These are phyloP conservation scores for Nicotiana undulata DNA, from an alignment of 257 asterid species.

Conservation along the genomic window DNA sequence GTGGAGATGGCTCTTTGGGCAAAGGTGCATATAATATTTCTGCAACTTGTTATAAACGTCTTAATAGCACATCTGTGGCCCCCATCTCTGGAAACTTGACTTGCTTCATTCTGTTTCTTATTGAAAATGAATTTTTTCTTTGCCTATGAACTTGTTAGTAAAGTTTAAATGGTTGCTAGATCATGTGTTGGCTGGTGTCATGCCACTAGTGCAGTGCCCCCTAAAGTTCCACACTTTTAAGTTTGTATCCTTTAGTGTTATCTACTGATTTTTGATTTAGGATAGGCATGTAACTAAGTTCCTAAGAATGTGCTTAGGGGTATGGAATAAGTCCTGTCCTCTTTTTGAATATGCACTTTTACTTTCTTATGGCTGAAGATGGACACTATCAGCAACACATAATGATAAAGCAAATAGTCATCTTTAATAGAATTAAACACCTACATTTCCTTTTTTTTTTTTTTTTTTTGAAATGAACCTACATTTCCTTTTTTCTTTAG, in stretches of 20 bases:
- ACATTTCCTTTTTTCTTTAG: not conserved
- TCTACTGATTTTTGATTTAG: not conserved
- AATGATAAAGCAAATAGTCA: not conserved
- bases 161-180: not conserved
- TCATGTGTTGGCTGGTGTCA: not conserved
- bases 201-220: not conserved
- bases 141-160: not conserved
- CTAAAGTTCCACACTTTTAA: not conserved
- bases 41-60: conserved; percentile 6
- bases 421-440: not conserved
- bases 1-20: conserved; percentile 99
- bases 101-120: not conserved
- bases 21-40: conserved; percentile 48
- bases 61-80: not conserved
- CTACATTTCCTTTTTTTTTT: not conserved
- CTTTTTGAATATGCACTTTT: not conserved
- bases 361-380: not conserved
- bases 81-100: not conserved
- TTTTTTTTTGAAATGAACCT: too few relatives aligned
- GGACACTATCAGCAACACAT: not conserved
- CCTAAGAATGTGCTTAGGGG: not conserved
- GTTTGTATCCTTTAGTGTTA: not conserved
- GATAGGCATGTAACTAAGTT: not conserved
- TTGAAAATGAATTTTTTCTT: not conserved
- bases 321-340: not conserved